phyloP scores from a whole-genome alignment of 192 early-diverging fungal genomes.

The Entophlyctis luteolus region DNA sequence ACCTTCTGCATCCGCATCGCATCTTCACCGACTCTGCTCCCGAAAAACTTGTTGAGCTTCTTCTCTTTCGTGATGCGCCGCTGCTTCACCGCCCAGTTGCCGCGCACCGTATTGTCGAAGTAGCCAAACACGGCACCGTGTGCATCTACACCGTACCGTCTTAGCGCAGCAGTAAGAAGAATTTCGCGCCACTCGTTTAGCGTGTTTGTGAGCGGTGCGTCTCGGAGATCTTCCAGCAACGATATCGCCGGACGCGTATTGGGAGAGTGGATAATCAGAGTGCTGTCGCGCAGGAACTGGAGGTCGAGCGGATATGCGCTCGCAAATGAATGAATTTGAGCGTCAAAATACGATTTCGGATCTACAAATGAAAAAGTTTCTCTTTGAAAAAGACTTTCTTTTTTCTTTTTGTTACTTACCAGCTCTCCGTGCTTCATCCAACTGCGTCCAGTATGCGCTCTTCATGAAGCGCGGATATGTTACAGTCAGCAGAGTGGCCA shows the following conservation, averaged over 20 bases:
- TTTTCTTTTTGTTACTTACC: slow-evolving; percentile 1
- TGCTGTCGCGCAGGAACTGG: not conserved
- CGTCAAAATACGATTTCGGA: too few species aligned
- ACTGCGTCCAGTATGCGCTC: not conserved
- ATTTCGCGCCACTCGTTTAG: slow-evolving; percentile 21
- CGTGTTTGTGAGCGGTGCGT: slow-evolving; percentile 24
- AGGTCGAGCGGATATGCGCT: slow-evolving; percentile 6
- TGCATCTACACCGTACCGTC: too few species aligned
- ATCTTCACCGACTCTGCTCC: slow-evolving; percentile 54
- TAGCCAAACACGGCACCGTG: too few species aligned
- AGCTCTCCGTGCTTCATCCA: not conserved
- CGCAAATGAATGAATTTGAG: not conserved
- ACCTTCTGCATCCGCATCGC: slow-evolving; percentile 47
- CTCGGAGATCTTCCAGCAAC: slow-evolving; percentile 24
- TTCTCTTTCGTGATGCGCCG: slow-evolving; percentile 57
- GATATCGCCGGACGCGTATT: too few species aligned
- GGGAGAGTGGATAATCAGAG: too few species aligned
- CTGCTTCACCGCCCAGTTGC: slow-evolving; percentile 54
- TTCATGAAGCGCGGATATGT: slow-evolving; percentile 1
- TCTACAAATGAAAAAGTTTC: too few species aligned
- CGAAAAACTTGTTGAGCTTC: slow-evolving; percentile 69
- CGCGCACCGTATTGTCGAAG: slow-evolving; percentile 49
- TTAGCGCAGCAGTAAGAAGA: not conserved
- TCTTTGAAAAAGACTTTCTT: too few species aligned
- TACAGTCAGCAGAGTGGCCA: slow-evolving; percentile 35